A percentile compares a stretch with the other conserved stretches of the same genome.
Conservation (phyloP, 352 stramenopile species). For the Discostella stelligera region DNA sequence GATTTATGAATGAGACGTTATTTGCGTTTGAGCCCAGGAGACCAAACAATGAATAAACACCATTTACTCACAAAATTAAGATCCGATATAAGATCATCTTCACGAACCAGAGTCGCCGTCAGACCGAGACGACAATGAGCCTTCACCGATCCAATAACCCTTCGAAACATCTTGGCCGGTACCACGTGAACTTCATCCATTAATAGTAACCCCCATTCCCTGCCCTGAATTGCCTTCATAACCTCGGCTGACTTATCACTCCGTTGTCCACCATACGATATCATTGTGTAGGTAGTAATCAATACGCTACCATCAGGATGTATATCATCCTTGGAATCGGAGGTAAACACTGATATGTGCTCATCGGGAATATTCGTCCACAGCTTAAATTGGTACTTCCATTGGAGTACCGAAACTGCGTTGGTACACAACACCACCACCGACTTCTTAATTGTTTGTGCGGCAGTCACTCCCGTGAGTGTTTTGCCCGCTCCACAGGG, state of each 20-base stretch:
- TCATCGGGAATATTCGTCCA: conserved; percentile 90
- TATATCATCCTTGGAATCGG: conserved; percentile 83
- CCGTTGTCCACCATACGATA: conserved; percentile 90
- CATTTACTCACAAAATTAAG: conserved; percentile 69
- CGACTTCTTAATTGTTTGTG: conserved; percentile 96
- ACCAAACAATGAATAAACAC: conserved; percentile 68
- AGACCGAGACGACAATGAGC: conserved; percentile 97
- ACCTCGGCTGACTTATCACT: conserved; percentile 90
- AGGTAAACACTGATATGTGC: conserved; percentile 84
- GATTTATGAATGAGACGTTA: not conserved
- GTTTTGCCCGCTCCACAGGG: conserved; percentile 96
- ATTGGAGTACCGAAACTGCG: conserved; percentile 96
- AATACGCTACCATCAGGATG: conserved; percentile 86
- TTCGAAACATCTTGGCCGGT: conserved; percentile 98
- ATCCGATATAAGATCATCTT: conserved; percentile 98
- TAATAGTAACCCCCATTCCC: conserved; percentile 98
- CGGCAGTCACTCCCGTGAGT: conserved; percentile 92
- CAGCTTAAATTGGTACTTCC: conserved; percentile 97
- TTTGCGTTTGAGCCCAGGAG: not conserved
- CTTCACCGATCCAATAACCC: conserved; percentile 91
- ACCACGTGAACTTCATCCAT: conserved; percentile 95
- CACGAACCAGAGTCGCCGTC: conserved; percentile 97
- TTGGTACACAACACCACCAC: conserved; percentile 97
- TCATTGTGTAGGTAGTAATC: conserved; percentile 98
- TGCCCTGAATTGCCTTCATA: conserved; percentile 93